Conservation (phyloP, 2,329 filamentous ascomycete genomes). For the Aphanocladium album region DNA sequence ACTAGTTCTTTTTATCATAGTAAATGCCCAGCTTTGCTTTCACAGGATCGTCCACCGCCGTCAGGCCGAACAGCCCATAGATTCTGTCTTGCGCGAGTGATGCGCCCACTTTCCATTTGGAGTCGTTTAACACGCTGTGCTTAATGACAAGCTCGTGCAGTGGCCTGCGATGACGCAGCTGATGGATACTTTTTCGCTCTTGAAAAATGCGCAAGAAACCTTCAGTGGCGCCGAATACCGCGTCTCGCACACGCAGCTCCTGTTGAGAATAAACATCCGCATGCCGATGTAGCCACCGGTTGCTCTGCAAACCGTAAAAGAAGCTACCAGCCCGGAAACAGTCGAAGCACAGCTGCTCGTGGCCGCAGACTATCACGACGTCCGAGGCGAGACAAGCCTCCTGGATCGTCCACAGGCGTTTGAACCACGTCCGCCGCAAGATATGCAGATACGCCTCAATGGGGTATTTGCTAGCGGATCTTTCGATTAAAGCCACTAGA, state of each 20-base stretch:
- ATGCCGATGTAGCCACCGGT: constrained; percentile 21
- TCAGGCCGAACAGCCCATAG: constrained; percentile 28
- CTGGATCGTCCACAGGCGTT: constrained; percentile 31
- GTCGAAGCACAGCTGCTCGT: constrained; percentile 21
- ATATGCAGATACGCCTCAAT: constrained; percentile 23
- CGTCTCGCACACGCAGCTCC: constrained; percentile 17
- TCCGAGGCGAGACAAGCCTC: constrained; percentile 24
- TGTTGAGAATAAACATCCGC: constrained; percentile 9
- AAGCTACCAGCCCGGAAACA: constrained; percentile 21
- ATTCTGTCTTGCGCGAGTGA: constrained; percentile 26
- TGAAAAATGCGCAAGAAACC: constrained; percentile 23
- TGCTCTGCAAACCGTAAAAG: constrained; percentile 28
- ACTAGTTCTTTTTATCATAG: constrained; percentile 14
- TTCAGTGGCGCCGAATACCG: constrained; percentile 19
- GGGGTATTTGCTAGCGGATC: constrained; percentile 21
- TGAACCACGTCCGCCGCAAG: constrained; percentile 25
- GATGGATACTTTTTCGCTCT: constrained; percentile 27
- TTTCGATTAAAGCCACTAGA: constrained; percentile 21
- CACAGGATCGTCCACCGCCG: constrained; percentile 18
- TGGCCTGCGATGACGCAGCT: constrained; percentile 9
- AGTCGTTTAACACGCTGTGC: constrained; percentile 24
- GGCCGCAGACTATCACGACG: constrained; percentile 25
- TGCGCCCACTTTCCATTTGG: constrained; percentile 21
- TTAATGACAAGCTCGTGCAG: constrained; percentile 25
- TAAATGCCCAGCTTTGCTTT: constrained; percentile 14